These are phyloP conservation scores for Trifolium subterraneum DNA, from an alignment of 306 rosid species.

Conservation along the genomic window DNA sequence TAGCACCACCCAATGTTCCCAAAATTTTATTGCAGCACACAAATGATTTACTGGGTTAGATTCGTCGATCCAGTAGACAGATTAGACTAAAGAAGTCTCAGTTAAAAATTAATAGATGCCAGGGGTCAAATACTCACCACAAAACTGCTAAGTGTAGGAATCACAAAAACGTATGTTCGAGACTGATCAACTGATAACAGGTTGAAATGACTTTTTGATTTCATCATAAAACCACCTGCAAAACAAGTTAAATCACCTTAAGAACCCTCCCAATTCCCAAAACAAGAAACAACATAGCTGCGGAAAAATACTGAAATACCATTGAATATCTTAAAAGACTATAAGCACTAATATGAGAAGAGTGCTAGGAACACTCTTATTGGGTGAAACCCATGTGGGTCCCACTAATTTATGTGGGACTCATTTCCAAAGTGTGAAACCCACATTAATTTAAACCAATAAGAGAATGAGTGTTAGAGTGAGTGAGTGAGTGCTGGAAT, in stretches of 20 bases:
- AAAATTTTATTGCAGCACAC: neutral
- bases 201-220: conserved; percentile 68
- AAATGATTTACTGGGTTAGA: conserved; percentile 5
- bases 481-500: too few relatives aligned
- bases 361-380: too few relatives aligned
- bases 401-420: too few relatives aligned
- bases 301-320: neutral
- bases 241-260: conserved; percentile 27
- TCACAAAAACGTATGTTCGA: conserved; percentile 24
- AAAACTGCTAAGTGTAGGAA: conserved; percentile 39
- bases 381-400: too few relatives aligned
- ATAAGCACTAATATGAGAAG: neutral
- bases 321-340: neutral
- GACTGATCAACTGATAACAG: conserved; percentile 58
- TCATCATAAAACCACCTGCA: conserved; percentile 85
- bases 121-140: conserved; percentile 45
- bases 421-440: too few relatives aligned
- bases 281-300: conserved; percentile 3
- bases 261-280: conserved; percentile 20
- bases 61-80: neutral
- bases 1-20: neutral
- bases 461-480: too few relatives aligned
- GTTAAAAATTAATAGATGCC: neutral
- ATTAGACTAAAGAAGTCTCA: neutral
- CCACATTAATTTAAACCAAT: too few relatives aligned